Evolutionary conservation across 768 basidiomycete species (phyloP).

Genomic region (Tephrocybe sp.): DNA sequence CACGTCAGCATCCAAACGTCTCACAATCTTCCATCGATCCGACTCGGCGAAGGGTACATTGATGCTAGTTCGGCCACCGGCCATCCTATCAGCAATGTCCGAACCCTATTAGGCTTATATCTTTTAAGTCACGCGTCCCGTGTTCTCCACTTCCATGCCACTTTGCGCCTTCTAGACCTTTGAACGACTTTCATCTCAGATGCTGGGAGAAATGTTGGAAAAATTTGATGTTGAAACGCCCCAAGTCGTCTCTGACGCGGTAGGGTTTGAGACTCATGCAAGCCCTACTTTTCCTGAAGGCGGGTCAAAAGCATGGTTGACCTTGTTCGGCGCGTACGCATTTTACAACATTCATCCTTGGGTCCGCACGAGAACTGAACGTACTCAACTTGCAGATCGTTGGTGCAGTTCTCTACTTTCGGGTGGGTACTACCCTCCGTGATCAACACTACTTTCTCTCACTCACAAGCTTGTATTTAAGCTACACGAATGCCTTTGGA

Average conservation of each 20-base stretch:
- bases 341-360: too few relatives aligned
- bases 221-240: neutral
- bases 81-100: neutral
- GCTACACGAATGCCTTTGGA: constrained; percentile 19
- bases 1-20: too few relatives aligned
- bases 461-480: neutral
- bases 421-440: constrained; percentile 14
- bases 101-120: too few relatives aligned
- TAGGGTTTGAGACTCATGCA: neutral
- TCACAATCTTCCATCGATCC: too few relatives aligned
- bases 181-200: neutral
- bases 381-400: constrained; percentile 1
- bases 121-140: neutral
- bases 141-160: neutral
- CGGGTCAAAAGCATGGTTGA: constrained; percentile 7
- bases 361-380: too few relatives aligned
- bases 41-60: neutral
- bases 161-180: neutral
- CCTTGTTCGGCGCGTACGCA: constrained; percentile 11
- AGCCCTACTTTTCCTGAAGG: constrained; percentile 8
- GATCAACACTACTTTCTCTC: neutral
- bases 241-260: neutral
- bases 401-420: constrained; percentile 19
- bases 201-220: neutral
- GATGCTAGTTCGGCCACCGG: constrained; percentile 1